phyloP scores from a whole-genome alignment of 352 stramenopile species.

The Pythium volutum region DNA sequence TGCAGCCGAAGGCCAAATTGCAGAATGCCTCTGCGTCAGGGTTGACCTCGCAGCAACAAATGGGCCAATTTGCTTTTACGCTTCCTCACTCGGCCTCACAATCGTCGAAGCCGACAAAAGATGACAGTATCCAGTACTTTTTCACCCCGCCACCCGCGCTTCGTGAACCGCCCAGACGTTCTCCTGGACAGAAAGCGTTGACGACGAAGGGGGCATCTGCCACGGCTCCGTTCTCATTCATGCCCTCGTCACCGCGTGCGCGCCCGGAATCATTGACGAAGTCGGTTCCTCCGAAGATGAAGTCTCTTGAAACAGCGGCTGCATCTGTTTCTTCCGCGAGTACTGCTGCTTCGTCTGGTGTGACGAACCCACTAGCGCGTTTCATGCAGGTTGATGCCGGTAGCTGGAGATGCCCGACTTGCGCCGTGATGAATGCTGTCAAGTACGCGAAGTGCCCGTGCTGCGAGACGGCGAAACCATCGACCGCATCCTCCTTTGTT shows the following conservation, averaged over 20 bases:
- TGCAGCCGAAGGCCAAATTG: background rate
- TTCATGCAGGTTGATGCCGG: constrained; percentile 55
- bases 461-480: constrained; percentile 62
- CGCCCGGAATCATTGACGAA: constrained; percentile 41
- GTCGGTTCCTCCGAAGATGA: constrained; percentile 23
- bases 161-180: constrained; percentile 59
- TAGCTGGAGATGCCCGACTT: constrained; percentile 79
- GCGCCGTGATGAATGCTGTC: constrained; percentile 61
- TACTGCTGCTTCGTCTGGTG: background rate
- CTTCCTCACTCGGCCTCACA: constrained; percentile 2
- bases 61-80: constrained; percentile 53
- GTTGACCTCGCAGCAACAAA: constrained; percentile 2
- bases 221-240: constrained; percentile 58
- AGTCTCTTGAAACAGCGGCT: constrained; percentile 10
- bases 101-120: constrained; percentile 21
- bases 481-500: background rate
- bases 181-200: constrained; percentile 22
- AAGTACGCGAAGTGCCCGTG: constrained; percentile 71
- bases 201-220: constrained; percentile 2
- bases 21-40: background rate
- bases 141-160: constrained; percentile 60
- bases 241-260: constrained; percentile 58
- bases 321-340: background rate
- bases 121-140: constrained; percentile 53
- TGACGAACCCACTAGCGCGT: constrained; percentile 45